These are phyloP conservation scores for Alternaria burnsii DNA, from an alignment of 2,329 filamentous ascomycete species.

Conservation along the genomic window DNA sequence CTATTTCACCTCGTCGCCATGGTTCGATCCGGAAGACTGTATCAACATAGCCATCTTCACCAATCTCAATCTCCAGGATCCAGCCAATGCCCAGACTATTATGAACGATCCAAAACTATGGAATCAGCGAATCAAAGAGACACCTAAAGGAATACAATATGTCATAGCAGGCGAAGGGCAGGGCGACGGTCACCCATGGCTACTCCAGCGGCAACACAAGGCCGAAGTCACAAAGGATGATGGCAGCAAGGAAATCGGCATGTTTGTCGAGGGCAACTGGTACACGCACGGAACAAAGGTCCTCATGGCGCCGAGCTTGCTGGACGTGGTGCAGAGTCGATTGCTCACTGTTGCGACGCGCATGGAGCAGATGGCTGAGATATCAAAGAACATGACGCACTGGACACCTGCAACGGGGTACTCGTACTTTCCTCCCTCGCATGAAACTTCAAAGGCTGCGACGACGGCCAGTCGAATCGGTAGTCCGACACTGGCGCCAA, in stretches of 20 bases:
- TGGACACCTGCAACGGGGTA: constrained; percentile 69
- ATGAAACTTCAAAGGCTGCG: constrained; percentile 49
- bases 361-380: constrained; percentile 63
- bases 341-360: constrained; percentile 65
- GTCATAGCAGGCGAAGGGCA: constrained; percentile 67
- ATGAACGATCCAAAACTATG: constrained; percentile 65
- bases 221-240: constrained; percentile 46
- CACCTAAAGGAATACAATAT: constrained; percentile 64
- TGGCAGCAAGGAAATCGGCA: constrained; percentile 52
- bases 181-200: constrained; percentile 63
- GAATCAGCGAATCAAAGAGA: constrained; percentile 62
- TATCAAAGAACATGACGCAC: constrained; percentile 61
- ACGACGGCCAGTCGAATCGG: constrained; percentile 38
- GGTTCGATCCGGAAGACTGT: constrained; percentile 66
- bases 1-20: constrained; percentile 70
- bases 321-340: constrained; percentile 64
- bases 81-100: constrained; percentile 55
- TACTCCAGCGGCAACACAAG: constrained; percentile 65
- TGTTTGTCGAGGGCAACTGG: constrained; percentile 65
- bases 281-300: constrained; percentile 68
- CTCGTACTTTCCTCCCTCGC: constrained; percentile 63
- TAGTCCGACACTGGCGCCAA: constrained; percentile 42
- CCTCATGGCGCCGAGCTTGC: constrained; percentile 68
- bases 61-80: constrained; percentile 59
- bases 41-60: constrained; percentile 65